These are phyloP conservation scores for Teunomyces atbi DNA, from an alignment of 805 yeast genomes.

Conservation along the genomic window DNA sequence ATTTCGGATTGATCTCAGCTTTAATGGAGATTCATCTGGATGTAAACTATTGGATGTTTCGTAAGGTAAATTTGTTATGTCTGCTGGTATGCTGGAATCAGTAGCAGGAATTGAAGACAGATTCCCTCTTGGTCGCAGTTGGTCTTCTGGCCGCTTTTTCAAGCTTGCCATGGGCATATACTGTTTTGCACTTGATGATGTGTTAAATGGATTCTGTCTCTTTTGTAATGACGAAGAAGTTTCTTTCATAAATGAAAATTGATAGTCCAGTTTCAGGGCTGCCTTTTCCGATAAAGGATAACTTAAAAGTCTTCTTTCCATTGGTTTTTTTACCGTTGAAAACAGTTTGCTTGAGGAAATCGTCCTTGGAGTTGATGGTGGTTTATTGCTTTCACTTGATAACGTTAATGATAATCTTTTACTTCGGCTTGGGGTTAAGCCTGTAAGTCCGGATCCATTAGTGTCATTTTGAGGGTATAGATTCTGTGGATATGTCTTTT, in stretches of 20 bases:
- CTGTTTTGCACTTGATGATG: constrained; percentile 2
- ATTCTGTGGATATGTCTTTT: constrained; percentile 22
- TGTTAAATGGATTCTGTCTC: constrained; percentile 15
- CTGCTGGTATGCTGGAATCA: constrained; percentile 14
- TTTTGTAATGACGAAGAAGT: constrained; percentile 39
- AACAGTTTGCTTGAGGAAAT: constrained; percentile 10
- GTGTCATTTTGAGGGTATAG: constrained; percentile 12
- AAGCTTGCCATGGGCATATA: neutral
- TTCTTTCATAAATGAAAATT: constrained; percentile 40
- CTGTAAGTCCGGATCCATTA: neutral
- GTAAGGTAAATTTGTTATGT: constrained; percentile 20
- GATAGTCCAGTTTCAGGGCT: constrained; percentile 16
- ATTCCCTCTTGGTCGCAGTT: constrained; percentile 14
- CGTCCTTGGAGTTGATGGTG: constrained; percentile 19
- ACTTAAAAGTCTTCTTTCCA: constrained; percentile 14
- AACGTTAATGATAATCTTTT: neutral
- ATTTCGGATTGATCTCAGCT: constrained; percentile 6
- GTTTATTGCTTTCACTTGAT: neutral
- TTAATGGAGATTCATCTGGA: constrained; percentile 9
- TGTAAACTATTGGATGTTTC: neutral
- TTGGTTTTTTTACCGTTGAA: constrained; percentile 13
- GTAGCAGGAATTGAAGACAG: constrained; percentile 6
- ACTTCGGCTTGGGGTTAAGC: neutral
- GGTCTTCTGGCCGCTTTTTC: constrained; percentile 17
- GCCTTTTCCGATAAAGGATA: constrained; percentile 20